Percentiles rank a stretch among this genome's conserved stretches.
phyloP scores from a whole-genome alignment of 306 rosid genomes.

The Ormosia semicastrata region DNA sequence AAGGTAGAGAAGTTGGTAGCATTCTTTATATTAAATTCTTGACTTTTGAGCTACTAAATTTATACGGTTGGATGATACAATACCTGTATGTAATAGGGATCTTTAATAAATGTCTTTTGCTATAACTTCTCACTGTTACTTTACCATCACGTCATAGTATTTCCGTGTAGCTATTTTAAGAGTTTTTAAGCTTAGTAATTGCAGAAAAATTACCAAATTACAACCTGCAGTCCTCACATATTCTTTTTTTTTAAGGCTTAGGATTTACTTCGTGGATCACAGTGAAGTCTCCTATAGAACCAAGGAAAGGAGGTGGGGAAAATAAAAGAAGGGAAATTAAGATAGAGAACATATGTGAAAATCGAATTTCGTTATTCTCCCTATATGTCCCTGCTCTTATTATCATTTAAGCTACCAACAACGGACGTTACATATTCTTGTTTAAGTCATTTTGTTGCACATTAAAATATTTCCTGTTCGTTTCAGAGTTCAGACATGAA shows the following conservation, averaged over 20 bases:
- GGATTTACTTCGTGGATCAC: no score
- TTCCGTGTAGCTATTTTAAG: slow-evolving; percentile 1
- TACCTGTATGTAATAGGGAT: not conserved
- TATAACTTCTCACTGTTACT: slow-evolving; percentile 22
- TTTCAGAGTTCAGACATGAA: slow-evolving; percentile 10
- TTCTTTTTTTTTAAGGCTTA: no score
- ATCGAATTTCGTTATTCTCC: no score
- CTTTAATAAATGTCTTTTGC: slow-evolving; percentile 19
- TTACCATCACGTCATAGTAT: slow-evolving; percentile 23
- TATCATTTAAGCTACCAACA: no score
- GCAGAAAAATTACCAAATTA: not conserved
- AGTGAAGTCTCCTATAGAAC: no score
- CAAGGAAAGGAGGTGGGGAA: no score
- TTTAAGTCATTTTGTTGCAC: not conserved
- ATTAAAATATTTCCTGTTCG: slow-evolving; percentile 1
- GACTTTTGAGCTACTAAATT: slow-evolving; percentile 20
- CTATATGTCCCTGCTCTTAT: slow-evolving; percentile 6
- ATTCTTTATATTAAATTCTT: slow-evolving; percentile 11
- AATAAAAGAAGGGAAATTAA: no score
- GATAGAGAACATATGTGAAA: no score
- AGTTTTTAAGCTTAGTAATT: slow-evolving; percentile 7
- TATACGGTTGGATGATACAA: not conserved
- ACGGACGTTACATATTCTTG: slow-evolving; percentile 14
- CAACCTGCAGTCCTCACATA: no score
- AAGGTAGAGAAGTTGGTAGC: slow-evolving; percentile 20